phyloP scores from a whole-genome alignment of 495 filamentous ascomycete genomes.

The Daldinia vernicosa region DNA sequence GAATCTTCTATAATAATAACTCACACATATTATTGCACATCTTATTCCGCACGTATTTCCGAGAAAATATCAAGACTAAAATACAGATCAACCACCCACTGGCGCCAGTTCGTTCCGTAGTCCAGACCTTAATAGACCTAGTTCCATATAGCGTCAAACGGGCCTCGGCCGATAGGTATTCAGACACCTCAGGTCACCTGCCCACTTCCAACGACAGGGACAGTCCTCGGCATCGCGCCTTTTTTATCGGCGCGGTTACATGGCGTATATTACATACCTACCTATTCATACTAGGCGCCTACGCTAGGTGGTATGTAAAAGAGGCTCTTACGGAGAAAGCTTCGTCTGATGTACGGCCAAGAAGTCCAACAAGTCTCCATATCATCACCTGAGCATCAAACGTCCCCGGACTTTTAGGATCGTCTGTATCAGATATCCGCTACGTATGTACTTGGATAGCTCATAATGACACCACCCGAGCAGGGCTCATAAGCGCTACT shows the following conservation, averaged over 20 bases:
- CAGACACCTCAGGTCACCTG: not conserved
- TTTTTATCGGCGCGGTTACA: too few species aligned
- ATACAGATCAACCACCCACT: slow-evolving; percentile 1
- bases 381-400: slow-evolving; percentile 30
- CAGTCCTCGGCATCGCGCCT: not conserved
- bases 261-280: too few species aligned
- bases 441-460: not conserved
- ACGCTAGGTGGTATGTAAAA: not conserved
- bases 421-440: slow-evolving; percentile 42
- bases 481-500: slow-evolving; percentile 37
- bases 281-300: too few species aligned
- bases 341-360: slow-evolving; percentile 27
- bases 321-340: slow-evolving; percentile 4
- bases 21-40: slow-evolving; percentile 2
- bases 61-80: slow-evolving; percentile 14
- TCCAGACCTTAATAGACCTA: slow-evolving; percentile 22
- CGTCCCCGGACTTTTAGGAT: slow-evolving; percentile 38
- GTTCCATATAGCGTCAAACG: slow-evolving; percentile 21
- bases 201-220: not conserved
- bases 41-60: slow-evolving; percentile 24
- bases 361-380: not conserved
- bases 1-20: slow-evolving; percentile 2
- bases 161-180: not conserved
- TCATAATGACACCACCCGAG: too few species aligned
- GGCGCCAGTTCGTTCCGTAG: not conserved